These are phyloP conservation scores for Coniosporium uncinatum DNA, from an alignment of 2,329 filamentous ascomycete species.

Conservation along the genomic window DNA sequence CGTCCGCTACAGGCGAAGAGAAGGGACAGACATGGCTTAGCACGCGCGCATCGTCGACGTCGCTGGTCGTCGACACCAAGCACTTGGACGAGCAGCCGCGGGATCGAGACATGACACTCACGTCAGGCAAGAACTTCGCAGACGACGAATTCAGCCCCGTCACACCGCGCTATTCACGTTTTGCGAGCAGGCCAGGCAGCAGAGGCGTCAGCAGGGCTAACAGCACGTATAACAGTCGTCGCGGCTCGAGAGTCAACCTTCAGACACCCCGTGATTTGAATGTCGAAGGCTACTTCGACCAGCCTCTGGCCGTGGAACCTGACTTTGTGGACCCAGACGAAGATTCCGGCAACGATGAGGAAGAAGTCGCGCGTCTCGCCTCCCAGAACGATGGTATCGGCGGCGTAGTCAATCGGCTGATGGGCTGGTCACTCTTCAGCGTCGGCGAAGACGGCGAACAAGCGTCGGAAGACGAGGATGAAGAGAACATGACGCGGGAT, in stretches of 20 bases:
- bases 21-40: constrained; percentile 59
- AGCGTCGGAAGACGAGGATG: constrained; percentile 18
- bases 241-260: constrained; percentile 11
- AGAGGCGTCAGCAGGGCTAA: background rate
- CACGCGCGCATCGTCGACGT: constrained; percentile 49
- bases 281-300: constrained; percentile 20
- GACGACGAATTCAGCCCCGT: constrained; percentile 12
- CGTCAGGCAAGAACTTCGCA: constrained; percentile 4
- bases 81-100: constrained; percentile 10
- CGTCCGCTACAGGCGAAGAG: constrained; percentile 49
- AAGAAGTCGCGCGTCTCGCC: constrained; percentile 45
- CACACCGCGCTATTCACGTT: constrained; percentile 1
- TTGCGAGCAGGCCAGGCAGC: background rate
- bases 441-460: constrained; percentile 43
- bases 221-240: background rate
- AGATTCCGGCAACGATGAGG: constrained; percentile 40
- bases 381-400: constrained; percentile 46
- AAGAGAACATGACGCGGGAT: constrained; percentile 17
- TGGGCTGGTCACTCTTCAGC: constrained; percentile 51
- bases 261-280: background rate
- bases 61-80: constrained; percentile 34
- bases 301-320: constrained; percentile 24
- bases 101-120: background rate
- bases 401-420: constrained; percentile 49
- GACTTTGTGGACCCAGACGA: constrained; percentile 42